A percentile compares a stretch with the other conserved stretches of the same genome.
phyloP scores from a whole-genome alignment of 805 yeast genomes.

The Candida morakotiae region DNA sequence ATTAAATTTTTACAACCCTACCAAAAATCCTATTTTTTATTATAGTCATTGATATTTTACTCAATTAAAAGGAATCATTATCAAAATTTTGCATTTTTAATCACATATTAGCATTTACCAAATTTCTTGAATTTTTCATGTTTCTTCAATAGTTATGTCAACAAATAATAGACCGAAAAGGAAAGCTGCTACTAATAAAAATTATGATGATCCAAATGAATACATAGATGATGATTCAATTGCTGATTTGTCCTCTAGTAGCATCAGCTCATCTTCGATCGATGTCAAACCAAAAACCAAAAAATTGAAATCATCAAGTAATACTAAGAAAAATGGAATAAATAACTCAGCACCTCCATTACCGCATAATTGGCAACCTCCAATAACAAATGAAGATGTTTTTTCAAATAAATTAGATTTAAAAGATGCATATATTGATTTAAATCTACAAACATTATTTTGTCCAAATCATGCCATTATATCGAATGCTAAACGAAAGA shows the following conservation, averaged over 20 bases:
- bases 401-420: slow-evolving; percentile 43
- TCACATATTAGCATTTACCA: too few relatives aligned
- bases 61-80: too few relatives aligned
- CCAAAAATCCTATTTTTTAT: too few relatives aligned
- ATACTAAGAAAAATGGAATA: slow-evolving; percentile 3
- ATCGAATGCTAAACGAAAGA: not conserved
- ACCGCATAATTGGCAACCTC: slow-evolving; percentile 53
- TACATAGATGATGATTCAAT: slow-evolving; percentile 5
- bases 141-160: not conserved
- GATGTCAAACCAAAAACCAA: not conserved
- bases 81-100: too few relatives aligned
- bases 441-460: slow-evolving; percentile 29
- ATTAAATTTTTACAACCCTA: too few relatives aligned
- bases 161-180: slow-evolving; percentile 25
- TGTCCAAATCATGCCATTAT: slow-evolving; percentile 28
- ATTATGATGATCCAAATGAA: slow-evolving; percentile 30
- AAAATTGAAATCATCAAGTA: not conserved
- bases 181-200: slow-evolving; percentile 33
- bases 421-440: slow-evolving; percentile 38
- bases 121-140: too few relatives aligned
- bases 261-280: slow-evolving; percentile 5
- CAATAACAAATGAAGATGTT: slow-evolving; percentile 26
- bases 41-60: too few relatives aligned
- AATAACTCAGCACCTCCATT: slow-evolving; percentile 15
- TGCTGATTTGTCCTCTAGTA: slow-evolving; percentile 3